A percentile compares a stretch with the other conserved stretches of the same genome.
phyloP scores from a whole-genome alignment of 208 protist genomes.

The Endotrypanum monterogeii region DNA sequence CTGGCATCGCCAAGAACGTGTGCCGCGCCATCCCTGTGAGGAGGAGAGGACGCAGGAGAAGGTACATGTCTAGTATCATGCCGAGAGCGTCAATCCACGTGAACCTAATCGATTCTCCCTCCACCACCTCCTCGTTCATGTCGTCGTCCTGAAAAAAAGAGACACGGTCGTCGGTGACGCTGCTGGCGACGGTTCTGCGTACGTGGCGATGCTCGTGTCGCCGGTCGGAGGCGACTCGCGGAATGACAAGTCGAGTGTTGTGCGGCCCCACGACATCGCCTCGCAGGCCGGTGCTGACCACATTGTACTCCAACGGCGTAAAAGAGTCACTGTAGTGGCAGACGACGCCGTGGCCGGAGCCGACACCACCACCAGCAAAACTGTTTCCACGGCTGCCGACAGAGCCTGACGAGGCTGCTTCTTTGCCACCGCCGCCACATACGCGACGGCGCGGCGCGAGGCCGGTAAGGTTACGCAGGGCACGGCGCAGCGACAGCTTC shows the following conservation, averaged over 20 bases:
- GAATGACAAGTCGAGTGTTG: slow-evolving; percentile 66
- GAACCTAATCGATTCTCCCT: slow-evolving; percentile 48
- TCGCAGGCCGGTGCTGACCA: slow-evolving; percentile 14
- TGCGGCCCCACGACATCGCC: slow-evolving; percentile 29
- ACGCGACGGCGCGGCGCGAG: slow-evolving; percentile 17
- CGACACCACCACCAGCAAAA: neutral
- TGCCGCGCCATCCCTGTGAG: slow-evolving; percentile 51
- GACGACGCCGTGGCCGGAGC: neutral
- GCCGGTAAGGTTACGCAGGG: slow-evolving; percentile 20
- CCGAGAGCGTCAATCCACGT: slow-evolving; percentile 74
- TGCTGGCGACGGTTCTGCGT: neutral
- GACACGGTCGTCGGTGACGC: slow-evolving; percentile 12
- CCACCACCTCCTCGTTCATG: slow-evolving; percentile 23
- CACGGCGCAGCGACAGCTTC: slow-evolving; percentile 37
- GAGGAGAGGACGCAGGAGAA: slow-evolving; percentile 73
- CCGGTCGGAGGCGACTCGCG: slow-evolving; percentile 57
- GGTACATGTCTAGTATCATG: slow-evolving; percentile 62
- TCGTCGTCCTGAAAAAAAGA: slow-evolving; percentile 18
- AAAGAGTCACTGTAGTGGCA: neutral
- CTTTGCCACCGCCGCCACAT: slow-evolving; percentile 13
- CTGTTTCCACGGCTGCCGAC: neutral
- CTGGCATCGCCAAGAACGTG: slow-evolving; percentile 38
- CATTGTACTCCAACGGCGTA: neutral
- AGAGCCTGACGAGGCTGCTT: slow-evolving; percentile 3
- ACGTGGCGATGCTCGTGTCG: slow-evolving; percentile 32